These are phyloP conservation scores for Dunaliella sp. DNA, from an alignment of 139 green algal species.

Conservation along the genomic window DNA sequence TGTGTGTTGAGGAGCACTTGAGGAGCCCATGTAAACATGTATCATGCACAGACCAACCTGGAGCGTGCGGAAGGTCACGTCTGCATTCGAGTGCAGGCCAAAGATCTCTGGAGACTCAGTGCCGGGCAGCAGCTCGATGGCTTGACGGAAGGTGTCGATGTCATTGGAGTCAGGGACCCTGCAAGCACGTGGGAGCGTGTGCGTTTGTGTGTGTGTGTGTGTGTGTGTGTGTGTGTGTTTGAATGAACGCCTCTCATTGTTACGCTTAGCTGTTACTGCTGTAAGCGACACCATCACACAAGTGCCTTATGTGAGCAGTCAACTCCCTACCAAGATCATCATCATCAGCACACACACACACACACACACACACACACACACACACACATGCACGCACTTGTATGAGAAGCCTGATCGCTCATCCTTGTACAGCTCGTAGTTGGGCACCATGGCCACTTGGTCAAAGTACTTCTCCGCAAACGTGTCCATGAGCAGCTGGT, in stretches of 20 bases:
- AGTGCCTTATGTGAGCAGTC: too few species aligned
- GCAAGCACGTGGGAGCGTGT: neutral
- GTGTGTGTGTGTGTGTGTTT: neutral
- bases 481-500: constrained; percentile 90
- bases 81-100: constrained; percentile 91
- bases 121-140: constrained; percentile 80
- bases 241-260: too few species aligned
- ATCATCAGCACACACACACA: too few species aligned
- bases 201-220: neutral
- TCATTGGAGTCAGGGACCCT: constrained; percentile 73
- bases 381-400: too few species aligned
- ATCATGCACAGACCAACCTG: constrained; percentile 42
- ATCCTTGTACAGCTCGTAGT: constrained; percentile 66
- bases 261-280: too few species aligned
- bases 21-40: too few species aligned
- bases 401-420: constrained; percentile 66
- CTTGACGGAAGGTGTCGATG: constrained; percentile 73
- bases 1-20: too few species aligned
- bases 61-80: constrained; percentile 91
- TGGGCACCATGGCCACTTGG: constrained; percentile 6
- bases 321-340: too few species aligned
- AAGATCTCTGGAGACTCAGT: constrained; percentile 85
- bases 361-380: too few species aligned
- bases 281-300: too few species aligned
- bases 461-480: constrained; percentile 86